phyloP scores from a whole-genome alignment of 2,329 filamentous ascomycete species.

The Trematosphaeria pertusa region DNA sequence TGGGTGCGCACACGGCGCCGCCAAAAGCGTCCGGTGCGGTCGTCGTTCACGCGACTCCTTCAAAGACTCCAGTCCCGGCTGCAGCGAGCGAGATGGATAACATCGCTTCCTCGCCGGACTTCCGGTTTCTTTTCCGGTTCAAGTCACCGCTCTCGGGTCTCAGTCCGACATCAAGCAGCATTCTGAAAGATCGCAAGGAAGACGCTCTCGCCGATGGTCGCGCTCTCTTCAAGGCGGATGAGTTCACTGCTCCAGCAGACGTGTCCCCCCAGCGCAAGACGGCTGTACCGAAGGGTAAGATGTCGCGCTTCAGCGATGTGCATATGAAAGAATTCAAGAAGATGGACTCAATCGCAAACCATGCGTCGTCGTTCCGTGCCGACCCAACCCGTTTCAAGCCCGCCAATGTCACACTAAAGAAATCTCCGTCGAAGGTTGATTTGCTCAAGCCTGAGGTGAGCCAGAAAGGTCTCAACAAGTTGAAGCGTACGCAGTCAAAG shows the following conservation, averaged over 20 bases:
- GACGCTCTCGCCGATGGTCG: slow-evolving; percentile 58
- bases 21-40: slow-evolving; percentile 50
- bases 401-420: slow-evolving; percentile 34
- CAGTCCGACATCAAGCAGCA: slow-evolving; percentile 64
- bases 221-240: slow-evolving; percentile 40
- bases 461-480: slow-evolving; percentile 43
- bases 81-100: slow-evolving; percentile 22
- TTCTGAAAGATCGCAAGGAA: slow-evolving; percentile 71
- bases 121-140: slow-evolving; percentile 69
- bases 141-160: slow-evolving; percentile 63
- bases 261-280: slow-evolving; percentile 68
- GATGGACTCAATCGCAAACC: slow-evolving; percentile 94
- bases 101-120: slow-evolving; percentile 58
- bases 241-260: slow-evolving; percentile 48
- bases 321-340: slow-evolving; percentile 93
- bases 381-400: slow-evolving; percentile 63
- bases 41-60: slow-evolving; percentile 66
- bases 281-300: slow-evolving; percentile 79
- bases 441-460: slow-evolving; percentile 48
- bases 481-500: slow-evolving; percentile 65
- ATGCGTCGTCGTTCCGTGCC: slow-evolving; percentile 78
- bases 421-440: slow-evolving; percentile 55
- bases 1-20: slow-evolving; percentile 64
- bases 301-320: slow-evolving; percentile 79
- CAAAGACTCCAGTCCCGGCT: slow-evolving; percentile 56